Conservation (phyloP, 2,329 filamentous ascomycete genomes). For the Penicillium fuscoglaucum region DNA sequence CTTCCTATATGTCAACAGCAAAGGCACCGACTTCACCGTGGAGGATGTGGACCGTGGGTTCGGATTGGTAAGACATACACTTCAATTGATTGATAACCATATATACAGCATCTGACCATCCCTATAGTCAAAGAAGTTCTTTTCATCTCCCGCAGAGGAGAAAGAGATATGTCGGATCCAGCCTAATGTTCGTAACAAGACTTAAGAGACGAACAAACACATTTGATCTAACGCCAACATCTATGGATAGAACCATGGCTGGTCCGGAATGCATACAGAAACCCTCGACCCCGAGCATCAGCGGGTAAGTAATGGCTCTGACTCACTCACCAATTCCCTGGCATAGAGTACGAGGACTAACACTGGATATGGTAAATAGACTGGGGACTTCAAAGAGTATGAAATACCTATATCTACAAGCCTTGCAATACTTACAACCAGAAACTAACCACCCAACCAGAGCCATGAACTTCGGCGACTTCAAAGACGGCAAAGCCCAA, state of each 20-base stretch:
- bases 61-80: slow-evolving; percentile 58
- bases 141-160: slow-evolving; percentile 66
- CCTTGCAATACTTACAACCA: background rate
- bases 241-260: slow-evolving; percentile 80
- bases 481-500: slow-evolving; percentile 65
- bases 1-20: slow-evolving; percentile 85
- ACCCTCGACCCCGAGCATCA: slow-evolving; percentile 82
- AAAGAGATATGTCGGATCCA: slow-evolving; percentile 75
- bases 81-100: background rate
- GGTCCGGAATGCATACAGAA: slow-evolving; percentile 84
- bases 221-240: background rate
- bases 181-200: slow-evolving; percentile 51
- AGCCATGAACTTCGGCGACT: slow-evolving; percentile 89
- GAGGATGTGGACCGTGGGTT: slow-evolving; percentile 71
- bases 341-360: slow-evolving; percentile 5
- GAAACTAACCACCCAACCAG: slow-evolving; percentile 46
- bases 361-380: slow-evolving; percentile 45
- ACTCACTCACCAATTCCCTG: background rate
- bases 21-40: slow-evolving; percentile 66
- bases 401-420: slow-evolving; percentile 17
- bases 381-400: slow-evolving; percentile 87
- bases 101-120: slow-evolving; percentile 1
- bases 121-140: slow-evolving; percentile 68
- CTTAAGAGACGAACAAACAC: background rate
- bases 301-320: slow-evolving; percentile 55